Base-by-base conservation (phyloP, 768 basidiomycete genomes). In the Austroboletus festivus region DNA sequence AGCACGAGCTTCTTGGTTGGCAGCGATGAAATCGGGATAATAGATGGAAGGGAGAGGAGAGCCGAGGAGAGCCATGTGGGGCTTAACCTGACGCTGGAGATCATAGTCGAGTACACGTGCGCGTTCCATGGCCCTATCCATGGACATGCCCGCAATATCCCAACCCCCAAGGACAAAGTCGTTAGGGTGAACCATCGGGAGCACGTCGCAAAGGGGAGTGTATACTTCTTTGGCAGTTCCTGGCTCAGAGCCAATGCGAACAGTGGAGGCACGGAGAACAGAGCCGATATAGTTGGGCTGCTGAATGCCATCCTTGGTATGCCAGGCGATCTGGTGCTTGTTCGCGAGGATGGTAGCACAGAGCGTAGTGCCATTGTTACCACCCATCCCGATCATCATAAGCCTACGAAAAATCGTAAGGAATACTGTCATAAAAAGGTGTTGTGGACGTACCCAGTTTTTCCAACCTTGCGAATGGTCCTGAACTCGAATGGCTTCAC, bases 241-340 rank as follows among this genome's bases (percentile, higher is more conserved):
- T 33, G 82, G 79, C 56, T 98, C 92, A 46, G 79, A 78, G 38
- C 96, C 96, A 49, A 99, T 79, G 62, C 90, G 84, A 52, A 98
- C 80, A 43, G 96, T 99, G 38, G 93, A 96, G 3, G 94, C 95
- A 53, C 94, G 91, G 48, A 98, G 85, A 60, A 99, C 76, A 19
- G 95, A 97, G 42, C 94, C 95, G 57, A 97, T 92, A 74, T 97
- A 97, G 75, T 99, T 97, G 63, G 96, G 96, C 65, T 85, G 87
- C 72, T 95, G 90, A 52, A 88, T 60, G 42, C 95, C 93, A 28
- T 77, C 72, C 78, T 96, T 97, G 71, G 93, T 98, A 71, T 83
- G 81, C 96, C 95, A 99, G 51, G 78, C 71, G 68, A 98, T 92
- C 69, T 89, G 84, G 76, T 98, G 88, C 57, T 84, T 85, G 78